A percentile compares a stretch with the other conserved stretches of the same genome.
Evolutionary conservation across 2,329 filamentous ascomycete species (phyloP).

Genomic region (Purpureocillium takamizusanense): DNA sequence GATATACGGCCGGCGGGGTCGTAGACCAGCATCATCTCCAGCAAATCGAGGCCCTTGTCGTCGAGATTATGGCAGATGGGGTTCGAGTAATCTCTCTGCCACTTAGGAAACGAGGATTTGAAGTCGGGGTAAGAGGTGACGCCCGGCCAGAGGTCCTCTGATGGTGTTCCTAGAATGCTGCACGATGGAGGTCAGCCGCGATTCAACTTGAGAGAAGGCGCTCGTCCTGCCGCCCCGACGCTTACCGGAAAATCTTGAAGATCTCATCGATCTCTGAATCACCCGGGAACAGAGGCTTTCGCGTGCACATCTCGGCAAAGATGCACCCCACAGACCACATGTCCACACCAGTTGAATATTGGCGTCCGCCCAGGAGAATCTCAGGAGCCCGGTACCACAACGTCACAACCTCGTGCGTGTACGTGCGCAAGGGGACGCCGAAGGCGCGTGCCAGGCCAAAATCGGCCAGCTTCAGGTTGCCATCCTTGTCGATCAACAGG

Average conservation of each 20-base stretch:
- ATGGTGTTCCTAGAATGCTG: conserved; percentile 72
- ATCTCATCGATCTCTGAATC: conserved; percentile 57
- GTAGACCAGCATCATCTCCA: conserved; percentile 68
- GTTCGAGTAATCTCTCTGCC: conserved; percentile 60
- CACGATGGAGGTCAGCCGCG: background rate
- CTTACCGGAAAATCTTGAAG: conserved; percentile 61
- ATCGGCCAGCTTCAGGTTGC: conserved; percentile 84
- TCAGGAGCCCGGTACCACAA: conserved; percentile 90
- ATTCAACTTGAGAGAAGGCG: background rate
- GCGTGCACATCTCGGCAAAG: conserved; percentile 93
- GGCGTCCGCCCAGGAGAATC: conserved; percentile 80
- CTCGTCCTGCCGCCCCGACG: no score
- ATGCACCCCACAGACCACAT: conserved; percentile 96
- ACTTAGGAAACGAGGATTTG: conserved; percentile 87
- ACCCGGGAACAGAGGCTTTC: conserved; percentile 85
- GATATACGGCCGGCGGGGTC: conserved; percentile 82
- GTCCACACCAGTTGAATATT: conserved; percentile 89
- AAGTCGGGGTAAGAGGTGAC: conserved; percentile 94
- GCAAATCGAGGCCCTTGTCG: conserved; percentile 58
- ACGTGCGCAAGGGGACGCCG: conserved; percentile 81
- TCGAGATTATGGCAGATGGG: conserved; percentile 66
- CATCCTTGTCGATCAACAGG: conserved; percentile 74
- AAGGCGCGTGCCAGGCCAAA: conserved; percentile 86
- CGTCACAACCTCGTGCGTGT: conserved; percentile 92
- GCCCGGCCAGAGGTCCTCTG: conserved; percentile 76